phyloP scores from a whole-genome alignment of 352 stramenopile genomes.

The Pythium diclinum region DNA sequence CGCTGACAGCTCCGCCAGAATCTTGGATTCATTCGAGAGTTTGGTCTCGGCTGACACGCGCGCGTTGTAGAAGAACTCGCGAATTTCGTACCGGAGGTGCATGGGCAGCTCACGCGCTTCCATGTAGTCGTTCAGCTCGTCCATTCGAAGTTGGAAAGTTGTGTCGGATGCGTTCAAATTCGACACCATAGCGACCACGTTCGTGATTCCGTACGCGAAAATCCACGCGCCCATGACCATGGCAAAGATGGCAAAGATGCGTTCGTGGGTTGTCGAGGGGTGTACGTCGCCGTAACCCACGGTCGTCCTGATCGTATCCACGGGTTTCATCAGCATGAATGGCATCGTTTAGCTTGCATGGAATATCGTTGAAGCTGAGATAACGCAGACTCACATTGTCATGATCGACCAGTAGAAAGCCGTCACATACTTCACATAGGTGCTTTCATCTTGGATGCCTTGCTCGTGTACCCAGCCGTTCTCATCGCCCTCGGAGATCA shows the following conservation, averaged over 20 bases:
- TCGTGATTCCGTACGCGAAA: conserved; percentile 81
- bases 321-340: not conserved
- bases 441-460: not conserved
- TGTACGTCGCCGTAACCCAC: conserved; percentile 59
- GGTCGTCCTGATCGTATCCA: conserved; percentile 34
- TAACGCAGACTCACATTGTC: conserved; percentile 46
- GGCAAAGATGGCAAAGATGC: conserved; percentile 64
- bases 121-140: conserved; percentile 84
- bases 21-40: conserved; percentile 56
- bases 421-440: conserved; percentile 38
- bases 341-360: not conserved
- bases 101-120: conserved; percentile 59
- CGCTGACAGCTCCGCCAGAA: conserved; percentile 62
- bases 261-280: conserved; percentile 45
- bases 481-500: conserved; percentile 34
- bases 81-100: conserved; percentile 69
- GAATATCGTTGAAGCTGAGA: not conserved
- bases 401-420: conserved; percentile 70
- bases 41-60: conserved; percentile 63
- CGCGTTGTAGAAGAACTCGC: conserved; percentile 77
- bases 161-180: conserved; percentile 66
- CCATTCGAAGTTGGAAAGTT: conserved; percentile 63
- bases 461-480: not conserved
- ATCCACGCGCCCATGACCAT: conserved; percentile 71
- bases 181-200: conserved; percentile 73